Evolutionary conservation across 2,329 filamentous ascomycete species (phyloP), one percentile per base, ranked within the genome.

Genomic region (Cladosporium sp.): DNA sequence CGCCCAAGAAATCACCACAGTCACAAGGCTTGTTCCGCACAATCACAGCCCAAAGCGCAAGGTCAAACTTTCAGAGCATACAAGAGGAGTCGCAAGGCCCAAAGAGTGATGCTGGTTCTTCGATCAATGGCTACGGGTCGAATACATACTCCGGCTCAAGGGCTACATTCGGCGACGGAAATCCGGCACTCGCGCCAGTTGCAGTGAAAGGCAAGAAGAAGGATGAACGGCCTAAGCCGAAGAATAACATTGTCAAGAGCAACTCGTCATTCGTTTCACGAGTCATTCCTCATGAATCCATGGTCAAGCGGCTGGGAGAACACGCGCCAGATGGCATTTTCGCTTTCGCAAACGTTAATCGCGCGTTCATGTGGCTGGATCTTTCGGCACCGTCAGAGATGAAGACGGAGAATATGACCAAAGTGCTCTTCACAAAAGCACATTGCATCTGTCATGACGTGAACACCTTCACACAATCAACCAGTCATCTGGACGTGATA

Each of bases 181-280:
- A 95, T 65, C 78, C 84, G 6, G 78, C 88, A 20, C 75, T 97
- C 25, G 74, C 78, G 9, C 66, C 81, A 3, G 75, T 77, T 15
- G 77, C 78, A 45, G 75, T 78, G 25, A 89, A 88, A 62, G 78
- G 80, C 35, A 83, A 80, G 56, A 75, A 78, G 55, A 72, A 73
- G 8, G 65, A 74, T 19, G 96, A 96, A 75, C 80, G 83, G 66
- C 82, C 85, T 63, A 98, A 98, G 68, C 93, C 93, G 2, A 98
- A 97, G 77, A 97, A 92, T 70, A 97, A 94, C 68, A 93, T 98
- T 68, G 84, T 92, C 46, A 98, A 98, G 76, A 97, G 90, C 72
- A 97, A 95, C 69, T 98, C 93, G 8, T 95, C 92, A 0, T 98
- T 96, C 65, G 93, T 98, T 25, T 96, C 92, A n/a, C 78, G 93